phyloP scores from a whole-genome alignment of 805 yeast genomes.

The Nakazawaea laoshanensis region DNA sequence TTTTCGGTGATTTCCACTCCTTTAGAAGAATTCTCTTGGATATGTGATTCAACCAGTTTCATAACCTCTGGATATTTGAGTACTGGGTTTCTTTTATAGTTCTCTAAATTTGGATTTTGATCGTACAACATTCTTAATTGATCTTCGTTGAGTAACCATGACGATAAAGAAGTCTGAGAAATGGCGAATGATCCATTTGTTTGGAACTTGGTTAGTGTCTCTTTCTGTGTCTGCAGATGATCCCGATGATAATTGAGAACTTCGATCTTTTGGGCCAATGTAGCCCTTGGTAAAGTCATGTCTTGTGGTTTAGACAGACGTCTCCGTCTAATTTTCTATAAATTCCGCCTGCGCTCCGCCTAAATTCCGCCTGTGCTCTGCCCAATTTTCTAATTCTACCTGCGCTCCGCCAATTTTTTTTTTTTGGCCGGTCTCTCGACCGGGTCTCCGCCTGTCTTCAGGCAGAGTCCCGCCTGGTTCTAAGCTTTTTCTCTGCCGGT shows the following conservation, averaged over 20 bases:
- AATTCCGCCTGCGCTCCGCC: too few relatives aligned
- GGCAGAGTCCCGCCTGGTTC: too few relatives aligned
- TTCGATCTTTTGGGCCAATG: slow-evolving; percentile 21
- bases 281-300: slow-evolving; percentile 19
- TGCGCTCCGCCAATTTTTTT: too few relatives aligned
- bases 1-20: slow-evolving; percentile 19
- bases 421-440: too few relatives aligned
- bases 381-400: too few relatives aligned
- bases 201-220: slow-evolving; percentile 18
- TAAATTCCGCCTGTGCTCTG: too few relatives aligned
- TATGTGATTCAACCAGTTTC: slow-evolving; percentile 19
- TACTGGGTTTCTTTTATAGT: slow-evolving; percentile 22
- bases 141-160: slow-evolving; percentile 21
- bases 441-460: too few relatives aligned
- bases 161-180: slow-evolving; percentile 26
- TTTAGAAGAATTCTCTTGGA: slow-evolving; percentile 12
- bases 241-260: slow-evolving; percentile 24
- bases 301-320: slow-evolving; percentile 66
- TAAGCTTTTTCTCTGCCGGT: too few relatives aligned
- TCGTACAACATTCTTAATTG: slow-evolving; percentile 15
- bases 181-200: slow-evolving; percentile 17
- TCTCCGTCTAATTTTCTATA: too few relatives aligned
- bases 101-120: slow-evolving; percentile 19
- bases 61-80: slow-evolving; percentile 25
- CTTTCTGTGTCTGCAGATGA: slow-evolving; percentile 22